A percentile compares a stretch with the other conserved stretches of the same genome.
Evolutionary conservation across 2,329 filamentous ascomycete genomes (phyloP).

Genomic region (Ophiostoma ulmi): DNA sequence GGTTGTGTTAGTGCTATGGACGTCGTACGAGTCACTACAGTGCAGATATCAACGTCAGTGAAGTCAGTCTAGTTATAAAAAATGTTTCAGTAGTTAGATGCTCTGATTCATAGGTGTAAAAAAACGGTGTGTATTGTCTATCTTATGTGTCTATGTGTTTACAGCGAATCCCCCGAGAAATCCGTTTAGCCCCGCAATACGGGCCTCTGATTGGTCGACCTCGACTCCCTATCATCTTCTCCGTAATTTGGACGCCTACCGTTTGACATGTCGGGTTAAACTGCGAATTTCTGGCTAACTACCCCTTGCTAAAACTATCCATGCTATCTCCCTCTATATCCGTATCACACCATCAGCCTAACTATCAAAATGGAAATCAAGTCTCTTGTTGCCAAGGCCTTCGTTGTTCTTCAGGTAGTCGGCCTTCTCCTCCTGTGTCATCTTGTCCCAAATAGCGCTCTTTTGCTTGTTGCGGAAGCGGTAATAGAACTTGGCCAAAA

Average conservation of each 20-base stretch:
- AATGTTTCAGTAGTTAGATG: too few relatives aligned
- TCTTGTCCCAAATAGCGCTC: conserved; percentile 44
- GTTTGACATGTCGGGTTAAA: too few relatives aligned
- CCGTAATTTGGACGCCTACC: too few relatives aligned
- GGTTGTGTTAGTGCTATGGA: not conserved
- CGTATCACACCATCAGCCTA: not conserved
- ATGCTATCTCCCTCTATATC: not conserved
- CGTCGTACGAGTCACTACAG: not conserved
- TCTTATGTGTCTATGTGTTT: too few relatives aligned
- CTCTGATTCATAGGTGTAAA: too few relatives aligned
- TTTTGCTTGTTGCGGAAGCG: conserved; percentile 45
- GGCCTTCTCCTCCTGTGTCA: conserved; percentile 46
- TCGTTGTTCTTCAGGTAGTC: conserved; percentile 45
- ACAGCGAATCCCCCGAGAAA: too few relatives aligned
- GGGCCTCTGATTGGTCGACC: too few relatives aligned
- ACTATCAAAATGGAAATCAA: conserved; percentile 39
- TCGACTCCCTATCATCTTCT: too few relatives aligned
- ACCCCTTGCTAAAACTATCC: too few relatives aligned
- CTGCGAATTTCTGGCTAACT: too few relatives aligned
- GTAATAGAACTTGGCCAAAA: conserved; percentile 43
- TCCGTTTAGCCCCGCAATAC: too few relatives aligned
- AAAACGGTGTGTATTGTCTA: too few relatives aligned
- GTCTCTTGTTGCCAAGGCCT: conserved; percentile 41
- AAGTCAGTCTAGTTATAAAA: not conserved
- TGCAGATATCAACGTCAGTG: not conserved